phyloP scores from a whole-genome alignment of 1,139 yeast species.

The Candida tetrigidarum region DNA sequence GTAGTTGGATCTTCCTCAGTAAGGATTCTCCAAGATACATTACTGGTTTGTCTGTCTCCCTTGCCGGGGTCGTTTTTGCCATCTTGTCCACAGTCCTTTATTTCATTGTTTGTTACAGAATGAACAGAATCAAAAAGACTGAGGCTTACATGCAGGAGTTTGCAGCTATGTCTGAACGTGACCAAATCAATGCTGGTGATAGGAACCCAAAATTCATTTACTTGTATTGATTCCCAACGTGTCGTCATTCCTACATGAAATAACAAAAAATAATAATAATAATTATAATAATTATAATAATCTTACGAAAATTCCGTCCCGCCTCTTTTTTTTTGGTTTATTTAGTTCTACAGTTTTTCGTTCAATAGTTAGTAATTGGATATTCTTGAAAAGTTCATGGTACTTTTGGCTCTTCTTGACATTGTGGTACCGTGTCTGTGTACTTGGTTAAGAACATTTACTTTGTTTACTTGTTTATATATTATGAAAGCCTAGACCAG shows the following conservation, averaged over 20 bases:
- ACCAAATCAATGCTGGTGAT: constrained; percentile 62
- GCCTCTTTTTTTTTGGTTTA: background rate
- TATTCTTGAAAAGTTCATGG: background rate
- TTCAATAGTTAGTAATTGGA: background rate
- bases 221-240: constrained; percentile 28
- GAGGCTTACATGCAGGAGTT: constrained; percentile 45
- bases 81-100: constrained; percentile 50
- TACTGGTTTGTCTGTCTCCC: constrained; percentile 57
- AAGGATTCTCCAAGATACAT: constrained; percentile 62
- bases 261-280: background rate
- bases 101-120: constrained; percentile 38
- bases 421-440: no score
- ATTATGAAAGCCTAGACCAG: background rate
- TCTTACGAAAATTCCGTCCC: background rate
- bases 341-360: background rate
- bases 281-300: no score
- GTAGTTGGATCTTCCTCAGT: constrained; percentile 63
- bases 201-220: constrained; percentile 60
- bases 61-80: constrained; percentile 58
- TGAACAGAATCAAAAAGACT: constrained; percentile 47
- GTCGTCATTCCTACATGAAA: background rate
- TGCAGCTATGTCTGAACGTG: constrained; percentile 49
- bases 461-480: background rate
- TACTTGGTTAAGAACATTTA: no score
- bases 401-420: no score